These are phyloP conservation scores for Aspergillus nomiae DNA, from an alignment of 2,329 filamentous ascomycete genomes.

Conservation along the genomic window DNA sequence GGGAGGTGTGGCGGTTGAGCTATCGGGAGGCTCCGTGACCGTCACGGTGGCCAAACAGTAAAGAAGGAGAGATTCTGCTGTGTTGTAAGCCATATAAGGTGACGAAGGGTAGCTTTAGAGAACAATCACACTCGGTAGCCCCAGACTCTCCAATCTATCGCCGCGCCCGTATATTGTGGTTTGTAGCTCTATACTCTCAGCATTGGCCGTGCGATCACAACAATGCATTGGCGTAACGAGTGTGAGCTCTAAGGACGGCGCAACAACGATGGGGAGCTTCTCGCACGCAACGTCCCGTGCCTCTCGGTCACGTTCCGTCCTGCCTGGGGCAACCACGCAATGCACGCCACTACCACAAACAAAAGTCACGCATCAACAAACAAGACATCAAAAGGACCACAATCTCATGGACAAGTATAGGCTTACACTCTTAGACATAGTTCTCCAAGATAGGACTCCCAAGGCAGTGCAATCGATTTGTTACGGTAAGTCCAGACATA, in stretches of 20 bases:
- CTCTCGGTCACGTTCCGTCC: neutral
- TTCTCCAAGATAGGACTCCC: no score
- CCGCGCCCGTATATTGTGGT: neutral
- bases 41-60: neutral
- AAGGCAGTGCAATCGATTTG: no score
- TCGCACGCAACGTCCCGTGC: no score
- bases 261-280: neutral
- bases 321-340: neutral
- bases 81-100: no score
- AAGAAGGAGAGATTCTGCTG: neutral
- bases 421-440: no score
- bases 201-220: neutral
- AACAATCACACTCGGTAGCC: neutral
- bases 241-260: neutral
- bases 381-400: no score
- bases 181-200: neutral
- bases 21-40: neutral
- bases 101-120: neutral
- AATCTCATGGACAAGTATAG: no score
- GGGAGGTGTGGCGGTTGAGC: neutral
- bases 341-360: neutral
- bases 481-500: no score
- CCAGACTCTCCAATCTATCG: neutral
- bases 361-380: no score
- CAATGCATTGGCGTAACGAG: neutral